phyloP scores from a whole-genome alignment of 352 stramenopile genomes.

The Phytophthora colocasiae region DNA sequence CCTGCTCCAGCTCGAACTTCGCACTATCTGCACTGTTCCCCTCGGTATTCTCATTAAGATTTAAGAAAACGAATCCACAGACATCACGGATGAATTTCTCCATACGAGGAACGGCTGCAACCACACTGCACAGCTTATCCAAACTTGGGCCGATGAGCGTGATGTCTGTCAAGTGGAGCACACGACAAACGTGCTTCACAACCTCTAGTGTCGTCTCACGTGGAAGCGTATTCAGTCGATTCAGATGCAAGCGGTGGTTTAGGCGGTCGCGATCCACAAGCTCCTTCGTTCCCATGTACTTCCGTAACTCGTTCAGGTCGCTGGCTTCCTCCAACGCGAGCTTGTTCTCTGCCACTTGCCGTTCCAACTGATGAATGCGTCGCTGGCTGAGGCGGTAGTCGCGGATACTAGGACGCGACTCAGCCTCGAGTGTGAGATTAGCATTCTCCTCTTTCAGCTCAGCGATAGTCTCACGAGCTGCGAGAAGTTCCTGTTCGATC shows the following conservation, averaged over 20 bases:
- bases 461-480: constrained; percentile 63
- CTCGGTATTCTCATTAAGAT: constrained; percentile 35
- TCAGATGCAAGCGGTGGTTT: constrained; percentile 83
- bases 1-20: constrained; percentile 70
- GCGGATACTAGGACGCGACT: constrained; percentile 84
- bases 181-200: constrained; percentile 84
- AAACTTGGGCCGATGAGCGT: constrained; percentile 82
- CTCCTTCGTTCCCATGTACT: constrained; percentile 86
- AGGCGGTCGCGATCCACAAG: constrained; percentile 79
- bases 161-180: constrained; percentile 85
- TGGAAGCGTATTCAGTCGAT: constrained; percentile 77
- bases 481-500: constrained; percentile 79
- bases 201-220: constrained; percentile 82
- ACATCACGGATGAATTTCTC: constrained; percentile 91
- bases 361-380: constrained; percentile 79
- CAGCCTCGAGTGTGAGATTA: constrained; percentile 75
- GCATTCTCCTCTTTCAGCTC: constrained; percentile 86
- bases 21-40: constrained; percentile 26
- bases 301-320: constrained; percentile 79
- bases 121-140: constrained; percentile 83
- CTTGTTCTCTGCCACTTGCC: constrained; percentile 76
- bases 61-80: constrained; percentile 75
- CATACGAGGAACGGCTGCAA: constrained; percentile 81
- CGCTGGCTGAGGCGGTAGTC: constrained; percentile 80
- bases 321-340: constrained; percentile 78